A percentile compares a stretch with the other conserved stretches of the same genome.
These are phyloP conservation scores for Hawksworthiomyces lignivorus DNA, from an alignment of 2,329 filamentous ascomycete genomes.

Conservation along the genomic window DNA sequence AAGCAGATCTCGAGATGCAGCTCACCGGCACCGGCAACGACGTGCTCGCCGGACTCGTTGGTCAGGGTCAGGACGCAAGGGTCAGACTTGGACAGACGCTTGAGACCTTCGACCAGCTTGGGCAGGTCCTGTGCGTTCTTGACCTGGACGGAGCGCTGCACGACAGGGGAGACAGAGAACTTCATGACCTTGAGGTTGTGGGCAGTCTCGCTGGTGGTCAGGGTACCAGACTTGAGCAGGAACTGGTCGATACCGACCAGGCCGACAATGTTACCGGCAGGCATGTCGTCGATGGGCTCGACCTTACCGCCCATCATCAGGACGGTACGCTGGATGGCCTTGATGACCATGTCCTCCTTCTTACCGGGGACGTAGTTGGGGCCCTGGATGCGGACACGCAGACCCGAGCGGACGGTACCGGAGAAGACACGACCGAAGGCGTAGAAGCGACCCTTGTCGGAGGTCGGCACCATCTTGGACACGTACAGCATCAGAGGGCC, in stretches of 20 bases:
- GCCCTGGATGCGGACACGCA: conserved; percentile 99
- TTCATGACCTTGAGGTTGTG: conserved; percentile 99
- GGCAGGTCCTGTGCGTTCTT: conserved; percentile 99
- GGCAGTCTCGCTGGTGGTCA: conserved; percentile 92
- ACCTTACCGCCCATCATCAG: conserved; percentile 99
- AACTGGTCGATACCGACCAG: conserved; percentile 99
- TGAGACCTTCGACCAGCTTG: conserved; percentile 99
- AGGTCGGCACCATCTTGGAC: conserved; percentile 99
- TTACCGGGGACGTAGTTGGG: conserved; percentile 97
- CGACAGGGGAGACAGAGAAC: conserved; percentile 99
- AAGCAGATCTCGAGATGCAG: conserved; percentile 99
- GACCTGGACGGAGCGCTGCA: conserved; percentile 96
- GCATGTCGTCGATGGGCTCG: conserved; percentile 96
- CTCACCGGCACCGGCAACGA: conserved; percentile 98
- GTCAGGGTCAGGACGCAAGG: conserved; percentile 92
- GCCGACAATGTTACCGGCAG: conserved; percentile 99
- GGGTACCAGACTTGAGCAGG: conserved; percentile 99
- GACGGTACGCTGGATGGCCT: conserved; percentile 98
- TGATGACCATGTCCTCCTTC: conserved; percentile 99
- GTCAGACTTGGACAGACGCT: conserved; percentile 99
- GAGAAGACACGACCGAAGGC: conserved; percentile 99
- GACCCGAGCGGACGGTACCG: conserved; percentile 92
- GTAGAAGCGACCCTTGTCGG: conserved; percentile 99
- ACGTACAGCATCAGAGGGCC: conserved; percentile 99
- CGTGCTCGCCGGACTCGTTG: conserved; percentile 91